Evolutionary conservation across 148 eudicot genomes (phyloP), one percentile per base, ranked within the genome.

Genomic region (Diospyros kaki): DNA sequence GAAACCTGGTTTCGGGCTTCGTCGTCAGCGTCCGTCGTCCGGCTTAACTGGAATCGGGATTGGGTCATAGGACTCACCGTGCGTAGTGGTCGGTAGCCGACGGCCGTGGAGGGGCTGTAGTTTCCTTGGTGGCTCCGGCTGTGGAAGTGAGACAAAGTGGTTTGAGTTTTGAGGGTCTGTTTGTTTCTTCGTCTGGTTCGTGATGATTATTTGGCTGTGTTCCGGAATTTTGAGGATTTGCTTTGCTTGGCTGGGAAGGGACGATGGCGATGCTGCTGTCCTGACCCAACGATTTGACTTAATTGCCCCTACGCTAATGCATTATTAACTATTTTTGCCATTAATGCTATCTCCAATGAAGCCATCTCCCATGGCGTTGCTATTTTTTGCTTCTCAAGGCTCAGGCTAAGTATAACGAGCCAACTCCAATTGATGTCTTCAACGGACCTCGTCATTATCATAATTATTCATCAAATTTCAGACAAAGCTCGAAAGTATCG

Each of bases 31-130:
- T 62, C 68, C 10, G 75, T n/a, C 11, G 14, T 58, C 10, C 63
- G 51, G 64, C 11, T 11, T 28, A 3, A 41, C 42, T 2, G 11
- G 42, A 13, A 59, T 4, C 18, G 45, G 65, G 75, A 1, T 40
- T 14, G 68, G 79, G 78, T 75, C 82, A 79, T 75, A 59, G 58
- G 74, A 71, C 64, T 39, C 71, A 58, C 72, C 75, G 74, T 66
- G 11, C 4, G 48, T 1, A 10, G 74, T n/a, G 56, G 51, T 11
- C 43, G 48, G 17, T 8, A 3, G 15, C 60, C 72, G 62, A 46
- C 71, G 61, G 73, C 9, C 9, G 43, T 5, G 62, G 50, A 70
- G 72, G 2, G 72, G 28, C 28, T 28, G 28, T 28, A 28, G 46
- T 67, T 4, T 5, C 2, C 44, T 51, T 3, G 58, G 62, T 2